These are phyloP conservation scores for Cladosporium sp. DNA, from an alignment of 2,329 filamentous ascomycete genomes.

Conservation along the genomic window DNA sequence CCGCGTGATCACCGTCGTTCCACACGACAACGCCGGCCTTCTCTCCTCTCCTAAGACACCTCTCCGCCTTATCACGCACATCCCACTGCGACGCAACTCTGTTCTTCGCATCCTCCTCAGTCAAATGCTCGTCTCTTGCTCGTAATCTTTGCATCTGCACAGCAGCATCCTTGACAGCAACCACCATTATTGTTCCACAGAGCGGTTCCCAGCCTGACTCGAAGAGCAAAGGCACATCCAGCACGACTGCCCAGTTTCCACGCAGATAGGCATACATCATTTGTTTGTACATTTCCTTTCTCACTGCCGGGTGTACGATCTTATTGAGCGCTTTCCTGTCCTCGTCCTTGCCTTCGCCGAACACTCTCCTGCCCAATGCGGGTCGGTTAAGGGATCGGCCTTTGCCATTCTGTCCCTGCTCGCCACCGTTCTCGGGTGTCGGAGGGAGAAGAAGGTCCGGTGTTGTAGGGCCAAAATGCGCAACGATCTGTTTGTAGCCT, in stretches of 20 bases:
- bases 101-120: constrained; percentile 79
- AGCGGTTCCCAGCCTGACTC: constrained; percentile 81
- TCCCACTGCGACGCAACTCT: constrained; percentile 82
- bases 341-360: constrained; percentile 69
- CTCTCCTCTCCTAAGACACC: constrained; percentile 61
- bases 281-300: constrained; percentile 71
- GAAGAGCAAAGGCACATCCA: constrained; percentile 89
- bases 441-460: constrained; percentile 75
- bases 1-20: constrained; percentile 75
- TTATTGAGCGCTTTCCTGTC: constrained; percentile 76
- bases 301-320: constrained; percentile 89
- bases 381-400: constrained; percentile 78
- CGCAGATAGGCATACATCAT: constrained; percentile 68
- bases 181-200: constrained; percentile 81
- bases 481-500: constrained; percentile 77
- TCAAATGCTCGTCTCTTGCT: constrained; percentile 71
- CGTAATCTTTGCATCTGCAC: constrained; percentile 78
- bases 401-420: constrained; percentile 53
- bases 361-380: constrained; percentile 78
- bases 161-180: constrained; percentile 72
- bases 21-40: constrained; percentile 73
- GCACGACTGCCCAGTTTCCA: constrained; percentile 81
- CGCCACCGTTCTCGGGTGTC: constrained; percentile 37
- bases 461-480: constrained; percentile 74
- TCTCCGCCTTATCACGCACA: constrained; percentile 73